These are phyloP conservation scores for Yamadazyma laniorum DNA, from an alignment of 805 yeast species.

Conservation along the genomic window DNA sequence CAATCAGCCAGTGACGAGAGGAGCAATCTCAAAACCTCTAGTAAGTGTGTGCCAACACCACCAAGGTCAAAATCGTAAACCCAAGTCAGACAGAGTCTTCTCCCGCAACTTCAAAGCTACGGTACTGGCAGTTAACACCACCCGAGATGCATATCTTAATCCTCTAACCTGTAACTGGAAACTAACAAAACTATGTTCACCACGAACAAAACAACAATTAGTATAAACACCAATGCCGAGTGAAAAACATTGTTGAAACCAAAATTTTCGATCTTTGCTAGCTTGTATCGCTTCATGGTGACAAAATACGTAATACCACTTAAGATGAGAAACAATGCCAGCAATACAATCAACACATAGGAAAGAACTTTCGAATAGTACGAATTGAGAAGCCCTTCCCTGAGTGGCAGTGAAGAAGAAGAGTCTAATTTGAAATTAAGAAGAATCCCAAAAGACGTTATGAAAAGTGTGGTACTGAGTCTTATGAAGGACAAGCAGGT, in stretches of 20 bases:
- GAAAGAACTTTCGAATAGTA: conserved; percentile 31
- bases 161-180: conserved; percentile 11
- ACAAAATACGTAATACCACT: conserved; percentile 43
- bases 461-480: conserved; percentile 43
- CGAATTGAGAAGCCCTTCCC: conserved; percentile 8
- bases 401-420: conserved; percentile 23
- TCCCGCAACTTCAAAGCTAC: no score
- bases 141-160: no score
- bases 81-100: no score
- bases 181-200: conserved; percentile 12
- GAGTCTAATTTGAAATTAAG: conserved; percentile 46
- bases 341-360: conserved; percentile 34
- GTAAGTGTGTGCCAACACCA: no score
- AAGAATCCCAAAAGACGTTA: conserved; percentile 47
- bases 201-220: conserved; percentile 10
- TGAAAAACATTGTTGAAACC: conserved; percentile 23
- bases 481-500: conserved; percentile 50
- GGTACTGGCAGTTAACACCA: no score
- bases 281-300: conserved; percentile 44
- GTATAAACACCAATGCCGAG: conserved; percentile 7
- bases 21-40: no score
- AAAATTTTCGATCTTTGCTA: conserved; percentile 35
- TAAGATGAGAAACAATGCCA: conserved; percentile 36
- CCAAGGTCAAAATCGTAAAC: no score
- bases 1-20: no score